Base-by-base conservation (phyloP, 73 alveolate species). In the Blepharisma stoltei region DNA sequence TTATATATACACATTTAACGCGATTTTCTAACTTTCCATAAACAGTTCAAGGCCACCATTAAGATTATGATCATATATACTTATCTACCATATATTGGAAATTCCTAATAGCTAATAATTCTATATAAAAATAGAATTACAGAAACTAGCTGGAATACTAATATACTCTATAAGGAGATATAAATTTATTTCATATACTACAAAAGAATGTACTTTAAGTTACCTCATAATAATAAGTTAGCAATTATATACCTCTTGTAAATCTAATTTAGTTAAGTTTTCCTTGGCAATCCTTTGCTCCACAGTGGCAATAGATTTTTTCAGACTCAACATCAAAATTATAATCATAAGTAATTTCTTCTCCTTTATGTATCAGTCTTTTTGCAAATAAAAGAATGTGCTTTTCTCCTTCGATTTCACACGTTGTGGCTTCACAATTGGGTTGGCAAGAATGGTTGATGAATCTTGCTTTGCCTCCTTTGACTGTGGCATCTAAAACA, bases 361-460 rank as follows among this genome's bases (percentile, higher is more conserved):
- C 99, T 67, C 97, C 97, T 23, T 88, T 71, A 65, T 93, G 92
- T 71, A 94, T 94, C 54, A 48, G 75, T 68, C 92, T 83, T 77
- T 89, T 89, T 20, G 99, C 96, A 44, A 86, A 86, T 32, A 94
- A 82, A 75, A 94, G 78, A 41, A 94, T 94, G 80, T 91, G 97
- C 67, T 94, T 91, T 80, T 92, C 82, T 11, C 92, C 93, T 45
- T 91, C 75, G 55, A 94, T 91, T 54, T 84, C 94, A 65, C 89
- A 90, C 54, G 90, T 85, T 77, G 90, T 89, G 6, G 99, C 97
- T 38, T 82, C 81, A 71, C 99, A 94, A 84, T 89, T 91, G 0
- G 99, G 97, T 71, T 94, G 97, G 68, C 99, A 94, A 49, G 95
- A 85, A 71, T 94, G 99, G 82, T 94, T 94, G 20, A 94, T 78